A percentile compares a stretch with the other conserved stretches of the same genome.
Conservation (phyloP, 2,329 filamentous ascomycete species). For the Elsinoe batatas region DNA sequence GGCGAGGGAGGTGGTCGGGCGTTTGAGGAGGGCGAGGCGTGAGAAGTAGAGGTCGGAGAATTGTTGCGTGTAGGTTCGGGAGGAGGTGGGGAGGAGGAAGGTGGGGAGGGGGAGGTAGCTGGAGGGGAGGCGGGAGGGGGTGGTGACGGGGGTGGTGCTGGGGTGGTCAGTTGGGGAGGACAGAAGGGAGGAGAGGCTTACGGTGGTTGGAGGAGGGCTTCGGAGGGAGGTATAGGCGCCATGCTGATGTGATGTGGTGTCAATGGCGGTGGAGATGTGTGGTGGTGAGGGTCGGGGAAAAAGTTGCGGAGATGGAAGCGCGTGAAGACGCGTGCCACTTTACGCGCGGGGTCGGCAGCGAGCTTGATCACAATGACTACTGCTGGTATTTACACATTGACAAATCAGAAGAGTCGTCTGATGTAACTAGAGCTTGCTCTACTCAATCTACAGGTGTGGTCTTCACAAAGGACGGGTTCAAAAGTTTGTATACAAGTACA, state of each 20-base stretch:
- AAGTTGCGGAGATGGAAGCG: constrained; percentile 7
- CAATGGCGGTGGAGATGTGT: neutral
- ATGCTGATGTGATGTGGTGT: neutral
- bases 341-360: constrained; percentile 4
- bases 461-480: neutral
- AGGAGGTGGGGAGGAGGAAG: constrained; percentile 59
- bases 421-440: too few relatives aligned
- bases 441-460: too few relatives aligned
- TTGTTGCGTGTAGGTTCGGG: constrained; percentile 78
- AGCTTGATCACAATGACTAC: neutral
- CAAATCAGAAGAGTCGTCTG: too few relatives aligned
- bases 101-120: constrained; percentile 65
- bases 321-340: constrained; percentile 11
- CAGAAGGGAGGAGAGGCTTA: neutral
- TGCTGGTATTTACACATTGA: too few relatives aligned
- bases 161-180: neutral
- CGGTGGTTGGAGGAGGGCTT: constrained; percentile 16
- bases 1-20: constrained; percentile 66
- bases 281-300: neutral
- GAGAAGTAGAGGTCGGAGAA: constrained; percentile 98
- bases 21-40: constrained; percentile 77
- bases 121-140: constrained; percentile 45
- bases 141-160: constrained; percentile 14
- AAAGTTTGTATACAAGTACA: constrained; percentile 5
- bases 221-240: constrained; percentile 4